Conservation (phyloP, 345 rosid genomes). For the Salix viminalis region DNA sequence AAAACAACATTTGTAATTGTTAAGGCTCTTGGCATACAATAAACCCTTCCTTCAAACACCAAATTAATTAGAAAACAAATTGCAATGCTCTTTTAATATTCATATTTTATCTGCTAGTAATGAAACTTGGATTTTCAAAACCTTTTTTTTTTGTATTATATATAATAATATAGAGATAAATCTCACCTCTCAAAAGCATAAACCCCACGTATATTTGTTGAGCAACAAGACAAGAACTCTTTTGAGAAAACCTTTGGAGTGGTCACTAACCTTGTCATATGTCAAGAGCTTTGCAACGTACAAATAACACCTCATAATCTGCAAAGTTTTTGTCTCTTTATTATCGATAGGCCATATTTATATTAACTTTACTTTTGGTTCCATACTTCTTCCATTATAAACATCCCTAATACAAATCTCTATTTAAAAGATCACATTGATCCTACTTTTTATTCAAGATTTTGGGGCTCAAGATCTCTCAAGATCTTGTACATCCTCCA, state of each 20-base stretch:
- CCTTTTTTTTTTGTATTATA: no score
- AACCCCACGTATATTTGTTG: neutral
- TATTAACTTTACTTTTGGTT: neutral
- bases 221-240: slow-evolving; percentile 1
- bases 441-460: neutral
- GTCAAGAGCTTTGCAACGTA: neutral
- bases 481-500: no score
- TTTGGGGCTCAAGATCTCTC: no score
- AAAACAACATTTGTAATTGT: no score
- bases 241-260: neutral
- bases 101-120: no score
- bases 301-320: slow-evolving; percentile 23
- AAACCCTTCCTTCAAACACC: no score
- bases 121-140: no score
- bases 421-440: slow-evolving; percentile 1
- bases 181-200: neutral
- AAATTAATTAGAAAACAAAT: no score
- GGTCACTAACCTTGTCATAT: no score
- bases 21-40: no score
- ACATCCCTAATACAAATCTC: neutral
- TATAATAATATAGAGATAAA: no score
- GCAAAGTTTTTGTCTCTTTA: slow-evolving; percentile 25
- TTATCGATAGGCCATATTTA: neutral
- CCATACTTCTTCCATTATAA: neutral
- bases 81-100: no score